Evolutionary conservation across 768 basidiomycete genomes (phyloP).

Genomic region (Lactifluus piperatus): DNA sequence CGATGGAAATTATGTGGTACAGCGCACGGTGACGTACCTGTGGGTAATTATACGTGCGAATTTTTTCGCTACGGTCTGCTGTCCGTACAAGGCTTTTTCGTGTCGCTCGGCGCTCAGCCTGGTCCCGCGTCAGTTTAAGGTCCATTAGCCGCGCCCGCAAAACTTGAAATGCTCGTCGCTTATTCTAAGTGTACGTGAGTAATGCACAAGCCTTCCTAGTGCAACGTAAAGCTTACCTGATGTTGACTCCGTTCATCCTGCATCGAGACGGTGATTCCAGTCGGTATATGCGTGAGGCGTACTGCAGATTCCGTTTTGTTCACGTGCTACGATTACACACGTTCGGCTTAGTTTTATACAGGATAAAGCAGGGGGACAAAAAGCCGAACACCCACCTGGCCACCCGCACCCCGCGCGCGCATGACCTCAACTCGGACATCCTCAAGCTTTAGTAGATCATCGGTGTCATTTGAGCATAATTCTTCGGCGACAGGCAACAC

Average conservation of each 20-base stretch:
- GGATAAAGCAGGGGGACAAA: too few relatives aligned
- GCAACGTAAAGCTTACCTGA: constrained; percentile 46
- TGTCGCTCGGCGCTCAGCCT: constrained; percentile 57
- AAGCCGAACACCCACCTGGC: constrained; percentile 54
- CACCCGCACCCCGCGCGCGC: constrained; percentile 94
- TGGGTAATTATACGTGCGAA: constrained; percentile 91
- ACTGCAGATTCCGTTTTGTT: constrained; percentile 99
- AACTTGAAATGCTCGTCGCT: constrained; percentile 86
- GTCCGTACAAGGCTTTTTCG: constrained; percentile 69
- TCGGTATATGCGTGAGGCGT: constrained; percentile 84
- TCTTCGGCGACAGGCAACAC: constrained; percentile 77
- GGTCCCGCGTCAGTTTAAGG: constrained; percentile 59
- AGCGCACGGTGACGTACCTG: constrained; percentile 41
- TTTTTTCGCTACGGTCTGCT: constrained; percentile 87
- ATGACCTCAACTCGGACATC: constrained; percentile 91
- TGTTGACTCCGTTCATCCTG: constrained; percentile 97
- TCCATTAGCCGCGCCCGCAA: constrained; percentile 82
- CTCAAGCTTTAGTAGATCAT: constrained; percentile 70
- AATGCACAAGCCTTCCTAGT: background rate
- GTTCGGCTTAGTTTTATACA: background rate
- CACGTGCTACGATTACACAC: constrained; percentile 57
- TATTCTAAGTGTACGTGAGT: constrained; percentile 47
- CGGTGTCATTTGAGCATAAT: constrained; percentile 34
- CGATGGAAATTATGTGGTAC: background rate
- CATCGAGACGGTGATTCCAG: constrained; percentile 94